Evolutionary conservation across 768 basidiomycete species (phyloP).

Genomic region (Rhizopogon salebrosus): DNA sequence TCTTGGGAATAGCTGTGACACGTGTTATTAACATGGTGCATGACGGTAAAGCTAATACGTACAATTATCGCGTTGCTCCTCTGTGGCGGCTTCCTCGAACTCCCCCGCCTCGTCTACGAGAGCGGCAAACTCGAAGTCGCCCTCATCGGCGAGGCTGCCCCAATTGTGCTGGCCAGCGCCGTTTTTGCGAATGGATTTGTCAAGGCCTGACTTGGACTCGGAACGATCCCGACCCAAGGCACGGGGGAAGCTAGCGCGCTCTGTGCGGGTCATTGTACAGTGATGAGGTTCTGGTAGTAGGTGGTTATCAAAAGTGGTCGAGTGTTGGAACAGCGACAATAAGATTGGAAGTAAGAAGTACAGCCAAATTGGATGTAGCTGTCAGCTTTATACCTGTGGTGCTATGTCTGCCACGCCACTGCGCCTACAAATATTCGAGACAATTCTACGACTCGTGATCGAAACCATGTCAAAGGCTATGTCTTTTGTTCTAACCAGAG

Average conservation of each 20-base stretch:
- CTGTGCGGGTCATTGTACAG: conserved; percentile 72
- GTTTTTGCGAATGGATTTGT: conserved; percentile 67
- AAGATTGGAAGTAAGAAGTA: not conserved
- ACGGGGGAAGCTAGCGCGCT: conserved; percentile 63
- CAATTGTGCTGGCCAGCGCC: conserved; percentile 85
- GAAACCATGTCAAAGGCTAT: not conserved
- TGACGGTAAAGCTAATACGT: not conserved
- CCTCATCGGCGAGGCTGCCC: conserved; percentile 68
- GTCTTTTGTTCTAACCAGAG: not conserved
- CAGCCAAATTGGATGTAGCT: not conserved
- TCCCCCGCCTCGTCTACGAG: conserved; percentile 52
- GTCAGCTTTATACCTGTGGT: conserved; percentile 18
- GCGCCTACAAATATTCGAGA: conserved; percentile 2
- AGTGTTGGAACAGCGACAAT: not conserved
- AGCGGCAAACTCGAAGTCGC: conserved; percentile 53
- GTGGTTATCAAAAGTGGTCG: not conserved
- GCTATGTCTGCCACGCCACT: conserved; percentile 4
- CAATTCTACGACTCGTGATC: conserved; percentile 6
- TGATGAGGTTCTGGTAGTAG: not conserved
- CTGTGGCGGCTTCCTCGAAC: conserved; percentile 24
- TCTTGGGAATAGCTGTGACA: conserved; percentile 17
- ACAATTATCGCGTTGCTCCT: conserved; percentile 7
- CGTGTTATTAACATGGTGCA: not conserved
- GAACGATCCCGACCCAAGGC: conserved; percentile 76
- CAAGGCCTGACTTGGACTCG: conserved; percentile 70